phyloP scores from a whole-genome alignment of 108 stramenopile species.

The Pelagomonas calceolata region DNA sequence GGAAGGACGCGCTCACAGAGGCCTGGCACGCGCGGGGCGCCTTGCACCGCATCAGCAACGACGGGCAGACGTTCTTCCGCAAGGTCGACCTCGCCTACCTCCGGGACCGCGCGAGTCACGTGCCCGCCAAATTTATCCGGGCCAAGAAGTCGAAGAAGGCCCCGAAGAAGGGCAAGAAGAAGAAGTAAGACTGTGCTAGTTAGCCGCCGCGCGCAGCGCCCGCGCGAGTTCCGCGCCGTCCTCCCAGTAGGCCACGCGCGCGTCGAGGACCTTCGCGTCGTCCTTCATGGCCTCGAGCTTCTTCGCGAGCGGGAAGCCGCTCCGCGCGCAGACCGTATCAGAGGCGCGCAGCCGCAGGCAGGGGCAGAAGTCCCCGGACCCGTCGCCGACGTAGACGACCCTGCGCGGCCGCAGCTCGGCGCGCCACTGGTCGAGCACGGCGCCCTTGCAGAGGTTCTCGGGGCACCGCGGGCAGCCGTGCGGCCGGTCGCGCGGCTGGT shows the following conservation, averaged over 20 bases:
- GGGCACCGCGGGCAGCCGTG: constrained; percentile 9
- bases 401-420: neutral
- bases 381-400: constrained; percentile 14
- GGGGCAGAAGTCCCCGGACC: constrained; percentile 11
- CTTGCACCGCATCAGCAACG: neutral
- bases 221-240: no score
- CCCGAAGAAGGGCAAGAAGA: neutral
- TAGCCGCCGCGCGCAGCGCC: no score
- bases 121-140: neutral
- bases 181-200: neutral
- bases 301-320: neutral
- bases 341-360: neutral
- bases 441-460: constrained; percentile 14
- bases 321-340: constrained; percentile 4
- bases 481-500: neutral
- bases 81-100: neutral
- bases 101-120: neutral
- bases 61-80: neutral
- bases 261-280: no score
- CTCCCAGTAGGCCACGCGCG: no score
- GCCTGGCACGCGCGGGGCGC: neutral
- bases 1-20: neutral
- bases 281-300: no score
- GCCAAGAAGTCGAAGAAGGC: neutral
- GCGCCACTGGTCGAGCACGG: neutral